phyloP scores from a whole-genome alignment of 768 basidiomycete species.

The Lactarius sanguifluus region DNA sequence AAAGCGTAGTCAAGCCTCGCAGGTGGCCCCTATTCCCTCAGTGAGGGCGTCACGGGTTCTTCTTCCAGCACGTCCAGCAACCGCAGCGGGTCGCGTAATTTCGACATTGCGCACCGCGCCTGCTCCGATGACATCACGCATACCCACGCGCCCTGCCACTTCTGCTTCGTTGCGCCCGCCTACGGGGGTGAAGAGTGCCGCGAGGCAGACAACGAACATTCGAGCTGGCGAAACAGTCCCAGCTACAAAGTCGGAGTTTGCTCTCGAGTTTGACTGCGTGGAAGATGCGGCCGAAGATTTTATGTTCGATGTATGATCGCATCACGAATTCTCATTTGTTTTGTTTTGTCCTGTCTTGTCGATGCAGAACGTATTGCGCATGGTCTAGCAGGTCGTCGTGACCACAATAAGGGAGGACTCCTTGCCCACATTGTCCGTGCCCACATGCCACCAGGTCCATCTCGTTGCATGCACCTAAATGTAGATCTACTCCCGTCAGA shows the following conservation, averaged over 20 bases:
- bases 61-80: slow-evolving; percentile 7
- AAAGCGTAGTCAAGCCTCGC: slow-evolving; percentile 2
- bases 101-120: not conserved
- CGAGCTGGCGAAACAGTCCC: not conserved
- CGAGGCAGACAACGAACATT: not conserved
- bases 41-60: not conserved
- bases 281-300: slow-evolving; percentile 11
- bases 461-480: not conserved
- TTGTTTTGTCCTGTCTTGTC: not conserved
- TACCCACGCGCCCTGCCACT: slow-evolving; percentile 17
- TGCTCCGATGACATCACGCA: not conserved
- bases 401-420: not conserved
- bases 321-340: slow-evolving; percentile 4
- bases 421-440: not conserved
- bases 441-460: not conserved
- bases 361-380: not conserved
- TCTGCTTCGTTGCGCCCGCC: slow-evolving; percentile 16
- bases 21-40: not conserved
- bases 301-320: slow-evolving; percentile 19
- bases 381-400: not conserved
- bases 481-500: too few relatives aligned
- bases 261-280: slow-evolving; percentile 6
- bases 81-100: not conserved
- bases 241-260: not conserved
- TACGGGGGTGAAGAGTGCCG: not conserved